Evolutionary conservation across 129 eudicot species (phyloP), one percentile per base, ranked within the genome.

Genomic region (Flaveria linearis): DNA sequence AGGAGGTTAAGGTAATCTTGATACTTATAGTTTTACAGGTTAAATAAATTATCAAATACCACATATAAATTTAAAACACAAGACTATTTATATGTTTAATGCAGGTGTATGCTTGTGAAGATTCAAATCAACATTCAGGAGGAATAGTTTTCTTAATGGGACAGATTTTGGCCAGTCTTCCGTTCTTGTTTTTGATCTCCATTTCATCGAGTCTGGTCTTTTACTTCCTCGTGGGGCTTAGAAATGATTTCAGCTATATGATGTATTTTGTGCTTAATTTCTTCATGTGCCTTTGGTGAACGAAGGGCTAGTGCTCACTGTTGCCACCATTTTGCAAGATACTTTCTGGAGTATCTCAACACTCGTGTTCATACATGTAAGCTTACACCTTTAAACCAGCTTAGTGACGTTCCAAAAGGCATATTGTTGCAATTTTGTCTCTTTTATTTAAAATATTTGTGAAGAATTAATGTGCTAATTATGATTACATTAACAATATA

Each of bases 121-220:
- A 90, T 70, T 82, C 88, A 42, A 90, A 90, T 77, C 70, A 46
- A 78, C 98, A 93, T 81, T 90, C 97, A 0, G 97, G 97, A 47
- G 84, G 92, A 77, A 33, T 84, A 0, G 96, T 88, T 65, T 93
- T 93, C 83, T 68, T 93, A 71, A 53, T 82, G 51, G 98, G 98
- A 53, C 97, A 93, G 82, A 78, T 93, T 70, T 55, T 93, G 6
- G 90, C 98, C 62, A 88, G 97, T 57, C 84, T 93, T 41, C 97
- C 98, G 1, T 90, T 93, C 86, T 78, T 93, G 88, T 90, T 93
- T 74, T 89, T 93, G 68, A 86, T 93, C 77, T 88, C 98, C 51
- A 84, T 93, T 75, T 88, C 97, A 16, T 90, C 98, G 39, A 90
- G 98, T 71, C 85, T 93, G 15, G 93, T 88, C 77, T 93, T 93